Evolutionary conservation across 371 early-diverging fungal species (phyloP), one percentile per base, ranked within the genome.

Genomic region (Dichotomocladium elegans): DNA sequence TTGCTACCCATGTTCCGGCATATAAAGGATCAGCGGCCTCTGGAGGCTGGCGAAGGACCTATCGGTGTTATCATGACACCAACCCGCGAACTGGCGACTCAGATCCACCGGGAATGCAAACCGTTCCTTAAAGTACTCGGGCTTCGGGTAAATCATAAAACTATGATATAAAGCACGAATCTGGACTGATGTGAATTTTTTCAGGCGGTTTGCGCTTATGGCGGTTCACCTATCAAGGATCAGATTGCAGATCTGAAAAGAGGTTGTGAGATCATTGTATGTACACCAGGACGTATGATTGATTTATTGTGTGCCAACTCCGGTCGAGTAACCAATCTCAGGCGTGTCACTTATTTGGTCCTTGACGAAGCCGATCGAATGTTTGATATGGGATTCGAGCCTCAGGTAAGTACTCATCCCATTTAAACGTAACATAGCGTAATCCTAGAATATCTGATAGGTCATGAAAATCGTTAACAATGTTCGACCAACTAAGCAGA

Each of bases 271-370:
- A 93, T 99, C 60, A 85, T 99, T 51, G 95, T 99, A 30, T 96
- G 97, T 70, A 99, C 99, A 12, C 99, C 99, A 14, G 99, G 99
- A 4, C 88, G 99, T 56, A 86, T 99, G 88, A 99, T 99, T 66
- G 99, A 99, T 75, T 70, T 99, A 47, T 80, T 99, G 40, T 91
- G 93, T 70, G 96, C 97, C 42, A 96, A 96, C 70, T 85, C 90
- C 24, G 99, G 96, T 41, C 85, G 94, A 54, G 94, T 94, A n/a
- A 94, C 96, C 21, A 97, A 95, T 60, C 79, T 99, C 55, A 75
- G 75, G 42, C 82, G 98, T 29, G 93, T 95, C 46, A 97, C 98
- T 1, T 98, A 96, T 68, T 58, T 99, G 67, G 99, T 99, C 3
- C 84, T 99, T 44, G 99, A 99, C 75, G 99, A 99, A 80, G 95